Percentiles rank a stretch among this genome's conserved stretches.
These are phyloP conservation scores for Gossypium davidsonii DNA, from an alignment of 441 rosid species.

Conservation along the genomic window DNA sequence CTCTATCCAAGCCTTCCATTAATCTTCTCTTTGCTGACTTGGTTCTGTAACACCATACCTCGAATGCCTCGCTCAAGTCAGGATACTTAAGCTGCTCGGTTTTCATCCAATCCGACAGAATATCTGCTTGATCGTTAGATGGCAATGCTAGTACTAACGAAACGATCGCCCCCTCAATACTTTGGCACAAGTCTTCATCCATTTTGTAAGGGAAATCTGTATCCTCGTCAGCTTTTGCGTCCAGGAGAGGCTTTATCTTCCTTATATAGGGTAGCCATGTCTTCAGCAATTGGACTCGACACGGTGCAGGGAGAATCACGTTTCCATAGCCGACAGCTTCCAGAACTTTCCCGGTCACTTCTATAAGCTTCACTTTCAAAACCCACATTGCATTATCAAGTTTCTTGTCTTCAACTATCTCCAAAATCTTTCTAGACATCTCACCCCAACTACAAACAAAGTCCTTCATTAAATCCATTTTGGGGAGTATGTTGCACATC, in stretches of 20 bases:
- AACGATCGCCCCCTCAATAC: slow-evolving; percentile 68
- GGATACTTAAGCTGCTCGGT: slow-evolving; percentile 52
- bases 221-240: slow-evolving; percentile 35
- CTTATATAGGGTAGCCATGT: slow-evolving; percentile 80
- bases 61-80: slow-evolving; percentile 86
- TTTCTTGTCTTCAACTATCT: slow-evolving; percentile 43
- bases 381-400: slow-evolving; percentile 55
- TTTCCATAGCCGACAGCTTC: slow-evolving; percentile 86
- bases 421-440: slow-evolving; percentile 42
- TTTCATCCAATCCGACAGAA: slow-evolving; percentile 78
- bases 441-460: slow-evolving; percentile 65
- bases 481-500: slow-evolving; percentile 57
- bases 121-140: slow-evolving; percentile 76
- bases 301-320: slow-evolving; percentile 56
- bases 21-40: slow-evolving; percentile 89
- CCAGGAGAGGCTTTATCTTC: slow-evolving; percentile 64
- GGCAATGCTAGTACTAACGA: slow-evolving; percentile 71
- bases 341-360: slow-evolving; percentile 67
- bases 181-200: slow-evolving; percentile 71
- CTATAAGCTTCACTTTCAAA: slow-evolving; percentile 62
- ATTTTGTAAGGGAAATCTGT: slow-evolving; percentile 44
- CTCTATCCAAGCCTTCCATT: slow-evolving; percentile 43
- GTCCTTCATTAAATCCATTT: slow-evolving; percentile 74
- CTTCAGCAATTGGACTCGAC: slow-evolving; percentile 46
- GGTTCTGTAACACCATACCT: slow-evolving; percentile 86